Evolutionary conservation across 169 alveolate genomes (phyloP).

Genomic region (Plasmodium yoelii): DNA sequence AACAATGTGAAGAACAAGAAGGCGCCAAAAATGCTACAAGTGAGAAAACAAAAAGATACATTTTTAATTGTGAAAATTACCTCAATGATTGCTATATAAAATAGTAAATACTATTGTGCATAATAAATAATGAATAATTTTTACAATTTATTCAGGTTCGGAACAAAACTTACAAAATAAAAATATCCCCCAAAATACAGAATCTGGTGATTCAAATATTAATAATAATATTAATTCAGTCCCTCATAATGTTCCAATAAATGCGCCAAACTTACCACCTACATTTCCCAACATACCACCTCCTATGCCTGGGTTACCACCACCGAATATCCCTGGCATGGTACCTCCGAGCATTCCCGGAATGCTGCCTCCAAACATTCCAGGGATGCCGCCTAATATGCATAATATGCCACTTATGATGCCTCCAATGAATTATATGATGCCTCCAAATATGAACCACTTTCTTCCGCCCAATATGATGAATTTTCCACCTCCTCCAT

Average conservation of each 20-base stretch:
- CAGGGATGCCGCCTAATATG: slow-evolving; percentile 17
- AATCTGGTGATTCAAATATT: too few relatives aligned
- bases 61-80: too few relatives aligned
- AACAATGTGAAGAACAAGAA: too few relatives aligned
- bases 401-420: slow-evolving; percentile 13
- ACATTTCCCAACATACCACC: background rate
- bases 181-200: too few relatives aligned
- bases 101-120: too few relatives aligned
- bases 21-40: too few relatives aligned
- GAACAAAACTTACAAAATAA: too few relatives aligned
- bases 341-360: slow-evolving; percentile 2
- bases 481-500: slow-evolving; percentile 66
- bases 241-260: background rate
- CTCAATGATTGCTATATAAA: too few relatives aligned
- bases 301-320: background rate
- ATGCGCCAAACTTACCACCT: too few relatives aligned
- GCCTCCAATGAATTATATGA: background rate
- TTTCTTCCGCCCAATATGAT: slow-evolving; percentile 38
- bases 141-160: too few relatives aligned
- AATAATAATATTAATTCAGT: background rate
- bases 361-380: slow-evolving; percentile 6
- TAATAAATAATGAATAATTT: too few relatives aligned
- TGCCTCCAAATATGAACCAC: slow-evolving; percentile 43
- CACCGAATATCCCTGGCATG: background rate
- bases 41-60: too few relatives aligned